These are phyloP conservation scores for Triadica sebifera DNA, from an alignment of 345 rosid genomes.

Conservation along the genomic window DNA sequence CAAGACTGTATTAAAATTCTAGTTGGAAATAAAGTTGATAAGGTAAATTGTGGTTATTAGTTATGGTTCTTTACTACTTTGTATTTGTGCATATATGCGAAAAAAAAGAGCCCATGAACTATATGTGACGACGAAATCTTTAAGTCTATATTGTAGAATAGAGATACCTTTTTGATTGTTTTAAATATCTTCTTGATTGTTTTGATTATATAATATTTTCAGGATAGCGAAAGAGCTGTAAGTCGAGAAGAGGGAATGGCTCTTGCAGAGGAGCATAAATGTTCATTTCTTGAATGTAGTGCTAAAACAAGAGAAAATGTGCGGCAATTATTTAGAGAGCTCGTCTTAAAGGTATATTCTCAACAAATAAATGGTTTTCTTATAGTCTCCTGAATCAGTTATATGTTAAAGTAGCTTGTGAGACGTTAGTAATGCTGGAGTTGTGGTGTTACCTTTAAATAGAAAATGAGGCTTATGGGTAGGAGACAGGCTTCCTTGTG, in stretches of 20 bases:
- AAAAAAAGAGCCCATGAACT: too few relatives aligned
- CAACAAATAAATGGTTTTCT: background rate
- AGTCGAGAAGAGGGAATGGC: conserved; percentile 82
- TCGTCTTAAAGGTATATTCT: conserved; percentile 56
- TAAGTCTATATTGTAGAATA: too few relatives aligned
- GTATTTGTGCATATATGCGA: background rate
- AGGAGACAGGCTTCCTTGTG: too few relatives aligned
- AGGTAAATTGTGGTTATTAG: conserved; percentile 28
- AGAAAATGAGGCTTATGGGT: background rate
- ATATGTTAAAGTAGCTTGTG: background rate
- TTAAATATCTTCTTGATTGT: background rate
- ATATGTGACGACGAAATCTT: too few relatives aligned
- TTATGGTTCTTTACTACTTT: background rate
- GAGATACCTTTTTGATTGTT: too few relatives aligned
- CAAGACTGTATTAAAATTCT: conserved; percentile 68
- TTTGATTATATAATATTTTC: conserved; percentile 17
- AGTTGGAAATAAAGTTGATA: conserved; percentile 89
- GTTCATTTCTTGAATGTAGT: conserved; percentile 80
- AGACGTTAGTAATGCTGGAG: background rate
- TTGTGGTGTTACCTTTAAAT: background rate
- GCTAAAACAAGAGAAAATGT: conserved; percentile 72
- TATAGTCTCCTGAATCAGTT: background rate
- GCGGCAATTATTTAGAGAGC: conserved; percentile 67
- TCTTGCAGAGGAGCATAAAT: conserved; percentile 67
- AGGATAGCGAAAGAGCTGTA: conserved; percentile 82